A percentile compares a stretch with the other conserved stretches of the same genome.
Evolutionary conservation across 352 stramenopile genomes (phyloP).

Genomic region (Aphanomyces astaci): DNA sequence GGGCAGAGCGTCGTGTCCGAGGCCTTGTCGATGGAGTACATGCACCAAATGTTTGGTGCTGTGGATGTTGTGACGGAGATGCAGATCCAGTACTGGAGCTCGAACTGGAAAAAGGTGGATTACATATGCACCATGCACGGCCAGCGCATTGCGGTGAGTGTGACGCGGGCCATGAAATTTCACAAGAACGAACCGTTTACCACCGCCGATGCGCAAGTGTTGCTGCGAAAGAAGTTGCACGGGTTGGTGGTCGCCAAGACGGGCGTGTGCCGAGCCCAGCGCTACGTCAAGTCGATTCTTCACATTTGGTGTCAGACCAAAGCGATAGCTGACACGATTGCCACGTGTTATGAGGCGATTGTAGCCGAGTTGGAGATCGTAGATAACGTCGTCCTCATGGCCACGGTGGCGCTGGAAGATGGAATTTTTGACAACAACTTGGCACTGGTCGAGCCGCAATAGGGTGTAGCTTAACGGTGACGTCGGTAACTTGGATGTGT

Average conservation of each 20-base stretch:
- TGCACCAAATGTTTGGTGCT: constrained; percentile 22
- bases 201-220: neutral
- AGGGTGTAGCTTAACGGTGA: neutral
- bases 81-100: constrained; percentile 27
- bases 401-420: neutral
- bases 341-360: neutral
- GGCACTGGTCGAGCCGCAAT: neutral
- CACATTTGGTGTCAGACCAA: constrained; percentile 24
- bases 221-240: constrained; percentile 20
- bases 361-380: constrained; percentile 13
- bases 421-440: constrained; percentile 3
- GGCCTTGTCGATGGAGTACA: constrained; percentile 26
- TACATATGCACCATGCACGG: constrained; percentile 19
- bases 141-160: constrained; percentile 14
- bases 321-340: constrained; percentile 1
- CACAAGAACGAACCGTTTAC: neutral
- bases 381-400: constrained; percentile 12
- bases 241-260: constrained; percentile 15
- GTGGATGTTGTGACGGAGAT: constrained; percentile 27
- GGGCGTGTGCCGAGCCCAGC: constrained; percentile 1
- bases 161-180: constrained; percentile 22
- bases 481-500: too few species aligned
- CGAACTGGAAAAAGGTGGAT: constrained; percentile 31
- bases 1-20: constrained; percentile 27
- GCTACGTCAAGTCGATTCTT: constrained; percentile 17